Evolutionary conservation across 805 yeast species (phyloP), one percentile per base, ranked within the genome.

Genomic region (Cyberlindnera veronae): DNA sequence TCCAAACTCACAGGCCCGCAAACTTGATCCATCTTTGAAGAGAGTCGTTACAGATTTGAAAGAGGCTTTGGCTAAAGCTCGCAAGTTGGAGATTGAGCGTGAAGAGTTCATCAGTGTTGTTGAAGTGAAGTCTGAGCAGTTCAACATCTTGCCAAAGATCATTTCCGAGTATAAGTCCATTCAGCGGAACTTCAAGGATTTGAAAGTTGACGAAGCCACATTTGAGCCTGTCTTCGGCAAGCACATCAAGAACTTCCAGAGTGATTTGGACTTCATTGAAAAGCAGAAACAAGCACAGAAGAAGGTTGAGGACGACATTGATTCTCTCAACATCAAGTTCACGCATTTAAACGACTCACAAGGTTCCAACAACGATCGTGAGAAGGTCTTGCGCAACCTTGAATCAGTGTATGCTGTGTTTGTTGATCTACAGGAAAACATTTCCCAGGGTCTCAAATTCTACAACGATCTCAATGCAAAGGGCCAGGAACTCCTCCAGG

Each of bases 361-460:
- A 23, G 46, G 49, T 1, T 36, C 50, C 0, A 42, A 46, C 16
- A 17, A 14, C 9, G 48, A 46, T 12, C 63, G 88, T 33, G 74
- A 72, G 37, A 62, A 64, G 17, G 72, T 74, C 1, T 58, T 84
- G 31, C 78, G 76, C 39, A 62, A 59, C 1, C 57, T 84, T 21
- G 83, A 53, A 9, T 24, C 42, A 1, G 53, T 39, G 2, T 57
- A 50, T 35, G 31, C 34, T 6, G 41, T 51, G 18, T 55, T 44
- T 51, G 59, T 69, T 21, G 86, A 83, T 50, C 68, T 86, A 3
- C 59, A 71, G 14, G 64, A 69, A 5, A 83, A 85, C 54, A 57
- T 87, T 20, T 71, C 71, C 22, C 84, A 83, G 50, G 96, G 95
- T 0, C 52, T 75, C 0, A 70, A 71, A 39, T 89, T 89, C 55